These are phyloP conservation scores for Aspergillus costaricaensis DNA, from an alignment of 2,329 filamentous ascomycete species.

Conservation along the genomic window DNA sequence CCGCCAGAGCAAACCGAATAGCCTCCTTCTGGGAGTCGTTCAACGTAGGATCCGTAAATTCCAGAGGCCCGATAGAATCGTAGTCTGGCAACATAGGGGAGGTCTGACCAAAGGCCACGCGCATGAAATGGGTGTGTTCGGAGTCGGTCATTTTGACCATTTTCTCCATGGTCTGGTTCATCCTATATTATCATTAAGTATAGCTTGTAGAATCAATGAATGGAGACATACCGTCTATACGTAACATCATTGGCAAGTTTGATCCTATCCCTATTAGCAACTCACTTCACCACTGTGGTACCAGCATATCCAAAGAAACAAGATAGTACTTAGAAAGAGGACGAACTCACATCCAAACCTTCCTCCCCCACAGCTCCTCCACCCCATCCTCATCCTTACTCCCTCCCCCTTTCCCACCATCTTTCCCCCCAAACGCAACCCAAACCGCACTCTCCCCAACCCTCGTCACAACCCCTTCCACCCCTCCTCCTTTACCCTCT, in stretches of 20 bases:
- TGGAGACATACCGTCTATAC: slow-evolving; percentile 56
- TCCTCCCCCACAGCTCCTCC: slow-evolving; percentile 56
- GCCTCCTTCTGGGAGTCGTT: slow-evolving; percentile 66
- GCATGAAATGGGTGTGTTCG: slow-evolving; percentile 60
- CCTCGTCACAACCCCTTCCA: slow-evolving; percentile 51
- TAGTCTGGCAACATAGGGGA: slow-evolving; percentile 55
- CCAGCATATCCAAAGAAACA: neutral
- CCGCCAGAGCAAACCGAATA: slow-evolving; percentile 78
- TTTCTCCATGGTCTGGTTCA: slow-evolving; percentile 65
- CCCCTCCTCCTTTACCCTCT: slow-evolving; percentile 28
- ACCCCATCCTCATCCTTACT: slow-evolving; percentile 44
- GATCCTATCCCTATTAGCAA: neutral
- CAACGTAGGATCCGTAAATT: slow-evolving; percentile 58
- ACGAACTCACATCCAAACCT: slow-evolving; percentile 63
- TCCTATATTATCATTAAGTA: slow-evolving; percentile 39
- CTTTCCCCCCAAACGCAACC: slow-evolving; percentile 46
- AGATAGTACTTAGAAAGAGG: neutral
- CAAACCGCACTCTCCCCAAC: slow-evolving; percentile 46
- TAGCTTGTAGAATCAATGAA: neutral
- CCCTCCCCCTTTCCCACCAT: slow-evolving; percentile 40
- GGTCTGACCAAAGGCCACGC: slow-evolving; percentile 61
- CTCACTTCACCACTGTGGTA: neutral
- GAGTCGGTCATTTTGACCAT: slow-evolving; percentile 58
- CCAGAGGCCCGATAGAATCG: slow-evolving; percentile 47
- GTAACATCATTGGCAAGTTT: slow-evolving; percentile 69